A percentile compares a stretch with the other conserved stretches of the same genome.
phyloP scores from a whole-genome alignment of 2,329 filamentous ascomycete species.

The Dothistroma septosporum region DNA sequence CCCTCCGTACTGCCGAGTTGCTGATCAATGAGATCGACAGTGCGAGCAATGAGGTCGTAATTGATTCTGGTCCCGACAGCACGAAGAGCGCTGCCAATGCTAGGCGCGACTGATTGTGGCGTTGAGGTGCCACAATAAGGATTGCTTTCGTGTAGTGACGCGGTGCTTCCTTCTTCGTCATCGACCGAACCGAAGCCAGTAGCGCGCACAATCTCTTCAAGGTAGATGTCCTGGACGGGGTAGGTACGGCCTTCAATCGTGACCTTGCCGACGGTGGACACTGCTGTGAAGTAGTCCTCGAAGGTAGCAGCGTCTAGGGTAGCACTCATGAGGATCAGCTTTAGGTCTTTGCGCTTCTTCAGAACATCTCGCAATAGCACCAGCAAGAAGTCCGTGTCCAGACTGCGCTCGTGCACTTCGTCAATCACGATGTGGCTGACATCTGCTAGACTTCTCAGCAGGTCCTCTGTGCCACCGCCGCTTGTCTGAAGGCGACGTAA shows the following conservation, averaged over 20 bases:
- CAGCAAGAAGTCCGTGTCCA: slow-evolving; percentile 92
- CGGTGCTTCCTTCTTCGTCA: slow-evolving; percentile 43
- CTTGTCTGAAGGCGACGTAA: slow-evolving; percentile 87
- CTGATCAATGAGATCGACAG: slow-evolving; percentile 74
- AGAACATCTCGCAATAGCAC: slow-evolving; percentile 82
- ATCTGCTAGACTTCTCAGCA: slow-evolving; percentile 76
- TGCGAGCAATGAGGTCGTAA: slow-evolving; percentile 77
- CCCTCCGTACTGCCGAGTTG: slow-evolving; percentile 70
- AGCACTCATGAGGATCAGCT: slow-evolving; percentile 92
- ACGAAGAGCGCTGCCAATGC: slow-evolving; percentile 40
- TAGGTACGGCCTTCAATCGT: slow-evolving; percentile 87
- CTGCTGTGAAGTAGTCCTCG: slow-evolving; percentile 67
- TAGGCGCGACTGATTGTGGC: slow-evolving; percentile 15
- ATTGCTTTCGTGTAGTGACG: slow-evolving; percentile 39
- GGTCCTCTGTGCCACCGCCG: slow-evolving; percentile 72
- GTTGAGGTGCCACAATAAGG: slow-evolving; percentile 24
- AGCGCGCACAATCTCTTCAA: slow-evolving; percentile 79
- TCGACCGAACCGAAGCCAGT: slow-evolving; percentile 60
- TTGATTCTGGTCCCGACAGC: slow-evolving; percentile 73
- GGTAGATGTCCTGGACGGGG: slow-evolving; percentile 82
- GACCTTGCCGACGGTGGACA: slow-evolving; percentile 63
- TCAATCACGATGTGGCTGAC: slow-evolving; percentile 94
- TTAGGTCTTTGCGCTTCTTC: slow-evolving; percentile 69
- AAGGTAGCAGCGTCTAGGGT: slow-evolving; percentile 88
- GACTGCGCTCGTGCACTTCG: slow-evolving; percentile 90